Percentiles rank a stretch among this genome's conserved stretches.
phyloP scores from a whole-genome alignment of 2,329 filamentous ascomycete genomes.

The Beauveria brongniartii region DNA sequence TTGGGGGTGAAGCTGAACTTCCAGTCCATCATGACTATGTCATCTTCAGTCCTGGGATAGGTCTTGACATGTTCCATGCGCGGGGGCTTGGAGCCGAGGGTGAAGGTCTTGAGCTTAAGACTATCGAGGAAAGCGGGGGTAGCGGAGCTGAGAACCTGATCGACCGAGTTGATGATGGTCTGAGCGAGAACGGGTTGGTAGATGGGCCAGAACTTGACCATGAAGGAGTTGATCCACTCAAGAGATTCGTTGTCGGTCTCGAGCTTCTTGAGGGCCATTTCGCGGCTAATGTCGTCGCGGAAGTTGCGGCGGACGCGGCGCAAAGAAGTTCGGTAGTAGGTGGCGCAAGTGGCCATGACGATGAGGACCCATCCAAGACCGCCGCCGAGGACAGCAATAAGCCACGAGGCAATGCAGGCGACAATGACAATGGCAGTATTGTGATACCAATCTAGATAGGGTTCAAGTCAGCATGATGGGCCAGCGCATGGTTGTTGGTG shows the following conservation, averaged over 20 bases:
- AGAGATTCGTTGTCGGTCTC: conserved; percentile 88
- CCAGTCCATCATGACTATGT: conserved; percentile 98
- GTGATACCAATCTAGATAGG: conserved; percentile 83
- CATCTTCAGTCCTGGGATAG: conserved; percentile 90
- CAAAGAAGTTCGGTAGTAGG: conserved; percentile 94
- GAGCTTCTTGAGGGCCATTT: conserved; percentile 77
- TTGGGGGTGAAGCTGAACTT: conserved; percentile 99
- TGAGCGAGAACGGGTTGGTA: conserved; percentile 90
- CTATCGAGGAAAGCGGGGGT: conserved; percentile 92
- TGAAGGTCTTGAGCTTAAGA: conserved; percentile 86
- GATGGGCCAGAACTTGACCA: conserved; percentile 99
- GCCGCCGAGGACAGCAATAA: conserved; percentile 80
- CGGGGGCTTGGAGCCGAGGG: conserved; percentile 88
- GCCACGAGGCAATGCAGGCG: conserved; percentile 83
- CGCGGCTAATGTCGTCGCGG: conserved; percentile 84
- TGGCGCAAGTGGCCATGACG: conserved; percentile 84
- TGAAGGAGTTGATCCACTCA: conserved; percentile 98
- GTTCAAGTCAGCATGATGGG: neutral
- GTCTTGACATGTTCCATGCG: conserved; percentile 97
- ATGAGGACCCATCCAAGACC: conserved; percentile 90
- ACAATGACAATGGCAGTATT: conserved; percentile 93
- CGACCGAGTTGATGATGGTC: conserved; percentile 86
- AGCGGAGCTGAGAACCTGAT: conserved; percentile 88
- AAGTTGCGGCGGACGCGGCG: conserved; percentile 92
- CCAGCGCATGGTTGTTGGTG: neutral